Base-by-base conservation (phyloP, 768 basidiomycete genomes). In the Hericium erinaceus region DNA sequence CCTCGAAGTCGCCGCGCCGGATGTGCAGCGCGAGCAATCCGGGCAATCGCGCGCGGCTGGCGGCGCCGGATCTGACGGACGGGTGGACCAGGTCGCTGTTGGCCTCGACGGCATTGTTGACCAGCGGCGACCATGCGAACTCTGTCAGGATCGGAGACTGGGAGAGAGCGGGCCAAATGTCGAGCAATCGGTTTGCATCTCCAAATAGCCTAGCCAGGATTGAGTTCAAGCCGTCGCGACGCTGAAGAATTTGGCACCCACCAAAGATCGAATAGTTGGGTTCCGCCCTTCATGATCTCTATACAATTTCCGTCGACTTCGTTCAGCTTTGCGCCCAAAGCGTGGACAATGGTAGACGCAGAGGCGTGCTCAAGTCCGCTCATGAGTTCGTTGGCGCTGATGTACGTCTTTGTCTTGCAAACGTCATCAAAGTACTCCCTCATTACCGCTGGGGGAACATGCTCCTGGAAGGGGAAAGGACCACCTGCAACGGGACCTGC, bases 11-110 rank as follows among this genome's bases (percentile, higher is more conserved):
- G 4, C 80, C 80, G 28, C 79, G 71, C 8, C 80, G 77, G 44
- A 81, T 68, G 60, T 81, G 80, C 11, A 81, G 64, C 13, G 69
- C 77, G 15, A 81, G 68, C 0, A 79, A 65, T 16, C 78, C 75
- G 9, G 68, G 55, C 38, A 77, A 66, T 6, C 65, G 61, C 26
- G 68, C 22, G 33, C 7, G 33, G 55, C 60, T 55, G 28, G 57
- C 37, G 44, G 41, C 16, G 49, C 41, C 44, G 37, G 18, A 44
- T n/a, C 54, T 22, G 61, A 57, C 41, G 49, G 48, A 16, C 52
- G 28, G 61, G 57, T 51, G 51, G 48, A 62, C 26, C 39, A 40
- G 39, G 18, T 56, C 51, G 39, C 51, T 73, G 66, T 76, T 77
- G 15, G 54, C 58, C 24, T 24, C 55, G 57, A 73, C 68, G 2